These are phyloP conservation scores for Brettanomyces naardenensis DNA, from an alignment of 805 yeast genomes.

Conservation along the genomic window DNA sequence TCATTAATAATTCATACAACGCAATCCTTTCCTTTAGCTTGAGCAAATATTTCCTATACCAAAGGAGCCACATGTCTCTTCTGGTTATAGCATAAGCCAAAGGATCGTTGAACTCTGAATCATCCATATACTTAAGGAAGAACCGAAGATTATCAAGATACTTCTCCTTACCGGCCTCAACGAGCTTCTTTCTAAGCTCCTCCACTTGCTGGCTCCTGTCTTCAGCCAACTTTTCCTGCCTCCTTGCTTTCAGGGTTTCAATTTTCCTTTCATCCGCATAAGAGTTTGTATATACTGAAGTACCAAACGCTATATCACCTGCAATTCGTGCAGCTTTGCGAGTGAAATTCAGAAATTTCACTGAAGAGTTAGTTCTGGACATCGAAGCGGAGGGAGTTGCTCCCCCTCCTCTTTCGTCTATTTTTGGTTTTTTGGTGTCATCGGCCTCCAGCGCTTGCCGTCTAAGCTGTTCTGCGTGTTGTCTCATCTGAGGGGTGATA, in stretches of 20 bases:
- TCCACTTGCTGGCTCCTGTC: constrained; percentile 10
- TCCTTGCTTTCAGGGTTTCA: constrained; percentile 9
- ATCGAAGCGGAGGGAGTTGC: too few species aligned
- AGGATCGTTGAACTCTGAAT: constrained; percentile 25
- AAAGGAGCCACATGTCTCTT: constrained; percentile 22
- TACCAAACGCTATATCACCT: constrained; percentile 26
- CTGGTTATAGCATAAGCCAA: constrained; percentile 24
- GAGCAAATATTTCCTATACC: constrained; percentile 19
- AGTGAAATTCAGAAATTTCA: constrained; percentile 15
- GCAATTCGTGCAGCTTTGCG: constrained; percentile 23
- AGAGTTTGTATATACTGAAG: constrained; percentile 7
- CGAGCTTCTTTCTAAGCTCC: constrained; percentile 9
- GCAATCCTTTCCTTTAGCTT: constrained; percentile 8
- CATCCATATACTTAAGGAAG: constrained; percentile 25
- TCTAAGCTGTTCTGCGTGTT: too few species aligned
- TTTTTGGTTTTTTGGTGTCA: too few species aligned
- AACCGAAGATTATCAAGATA: constrained; percentile 25
- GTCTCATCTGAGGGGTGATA: too few species aligned
- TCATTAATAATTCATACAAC: constrained; percentile 4
- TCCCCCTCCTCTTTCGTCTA: too few species aligned
- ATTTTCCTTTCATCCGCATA: constrained; percentile 10
- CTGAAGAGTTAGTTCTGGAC: not conserved
- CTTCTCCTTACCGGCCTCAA: constrained; percentile 15
- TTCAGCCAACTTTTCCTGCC: constrained; percentile 8
- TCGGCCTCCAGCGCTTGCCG: too few species aligned